phyloP scores from a whole-genome alignment of 768 basidiomycete genomes.

The Heimioporus sp. region DNA sequence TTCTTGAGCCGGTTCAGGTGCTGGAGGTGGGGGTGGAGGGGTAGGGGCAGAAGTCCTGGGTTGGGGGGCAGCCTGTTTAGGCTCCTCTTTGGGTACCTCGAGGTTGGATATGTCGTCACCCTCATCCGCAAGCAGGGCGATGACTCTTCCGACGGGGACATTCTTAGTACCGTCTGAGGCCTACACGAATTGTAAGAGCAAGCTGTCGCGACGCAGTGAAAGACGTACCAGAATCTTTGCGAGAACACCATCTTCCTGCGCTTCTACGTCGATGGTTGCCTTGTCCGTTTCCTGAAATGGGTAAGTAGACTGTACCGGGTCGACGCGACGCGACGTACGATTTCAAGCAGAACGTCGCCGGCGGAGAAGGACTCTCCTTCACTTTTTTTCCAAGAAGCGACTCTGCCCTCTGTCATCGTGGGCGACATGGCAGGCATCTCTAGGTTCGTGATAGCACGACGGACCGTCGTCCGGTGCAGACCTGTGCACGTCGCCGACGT shows the following conservation, averaged over 20 bases:
- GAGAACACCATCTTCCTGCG: slow-evolving; percentile 93
- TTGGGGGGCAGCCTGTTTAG: slow-evolving; percentile 17
- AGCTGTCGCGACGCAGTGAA: background rate
- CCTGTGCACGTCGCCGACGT: slow-evolving; percentile 13
- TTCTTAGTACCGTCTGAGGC: slow-evolving; percentile 76
- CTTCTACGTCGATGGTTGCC: slow-evolving; percentile 97
- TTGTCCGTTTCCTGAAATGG: slow-evolving; percentile 81
- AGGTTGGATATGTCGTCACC: slow-evolving; percentile 93
- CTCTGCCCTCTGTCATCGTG: slow-evolving; percentile 94
- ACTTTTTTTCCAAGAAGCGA: slow-evolving; percentile 86
- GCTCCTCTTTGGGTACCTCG: slow-evolving; percentile 51
- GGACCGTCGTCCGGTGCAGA: slow-evolving; percentile 49
- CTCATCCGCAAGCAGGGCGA: slow-evolving; percentile 92
- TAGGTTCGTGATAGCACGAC: slow-evolving; percentile 68
- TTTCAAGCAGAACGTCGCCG: slow-evolving; percentile 88
- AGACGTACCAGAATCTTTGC: slow-evolving; percentile 85
- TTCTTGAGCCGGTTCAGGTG: slow-evolving; percentile 23
- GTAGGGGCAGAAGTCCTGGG: slow-evolving; percentile 21
- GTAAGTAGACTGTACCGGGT: background rate
- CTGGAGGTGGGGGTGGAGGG: slow-evolving; percentile 15
- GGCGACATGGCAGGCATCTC: slow-evolving; percentile 98
- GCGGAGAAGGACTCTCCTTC: slow-evolving; percentile 77
- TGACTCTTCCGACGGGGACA: slow-evolving; percentile 82
- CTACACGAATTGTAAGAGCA: slow-evolving; percentile 37
- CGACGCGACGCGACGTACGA: slow-evolving; percentile 48